Base-by-base conservation (phyloP, 768 basidiomycete species). In the Leccinum pellstonianum region DNA sequence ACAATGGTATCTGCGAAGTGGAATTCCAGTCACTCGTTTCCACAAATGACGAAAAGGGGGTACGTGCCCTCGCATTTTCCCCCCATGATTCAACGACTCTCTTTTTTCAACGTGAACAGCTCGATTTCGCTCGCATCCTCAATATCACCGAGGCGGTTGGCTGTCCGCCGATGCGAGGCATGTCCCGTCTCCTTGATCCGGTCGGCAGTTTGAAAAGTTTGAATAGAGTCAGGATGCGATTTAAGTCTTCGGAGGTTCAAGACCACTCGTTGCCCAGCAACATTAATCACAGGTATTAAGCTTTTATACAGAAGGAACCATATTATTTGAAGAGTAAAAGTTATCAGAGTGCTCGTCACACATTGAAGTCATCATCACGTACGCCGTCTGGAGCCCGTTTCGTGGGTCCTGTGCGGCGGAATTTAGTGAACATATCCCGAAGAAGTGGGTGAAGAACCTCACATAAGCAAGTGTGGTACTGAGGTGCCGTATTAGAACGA, bases 201-300 rank as follows among this genome's bases (percentile, higher is more conserved):
- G n/a, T 31, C 11, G 5, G 3, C 5, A 31, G 29, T n/a, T 19
- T 49, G 48, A 23, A 14, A 27, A 8, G 27, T 27, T 27, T 27
- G 27, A 27, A 27, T 7, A 15, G 47, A 5, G 15, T 15, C 15
- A 27, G 11, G 25, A 15, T 49, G 48, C 15, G 48, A 50, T 23
- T 17, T 27, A 27, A 50, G 48, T 27, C 15, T 27, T n/a, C 61
- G 56, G 19, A 66, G 59, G 47, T 67, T 67, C n/a, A 67, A 56
- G 23, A 67, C 58, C 5, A 56, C 52, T 5, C 67, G 61, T 43
- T 68, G 67, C 17, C 67, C 67, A 4, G 35, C 25, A 7, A 68
- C 27, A 14, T 43, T 27, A 27, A 27, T 27, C 2, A 69, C 6
- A 5, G 63, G 66, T 8, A 38, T 4, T 55, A 3, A 2, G 55